Conservation (phyloP, 495 filamentous ascomycete species). For the Hypoxylon intermedium region DNA sequence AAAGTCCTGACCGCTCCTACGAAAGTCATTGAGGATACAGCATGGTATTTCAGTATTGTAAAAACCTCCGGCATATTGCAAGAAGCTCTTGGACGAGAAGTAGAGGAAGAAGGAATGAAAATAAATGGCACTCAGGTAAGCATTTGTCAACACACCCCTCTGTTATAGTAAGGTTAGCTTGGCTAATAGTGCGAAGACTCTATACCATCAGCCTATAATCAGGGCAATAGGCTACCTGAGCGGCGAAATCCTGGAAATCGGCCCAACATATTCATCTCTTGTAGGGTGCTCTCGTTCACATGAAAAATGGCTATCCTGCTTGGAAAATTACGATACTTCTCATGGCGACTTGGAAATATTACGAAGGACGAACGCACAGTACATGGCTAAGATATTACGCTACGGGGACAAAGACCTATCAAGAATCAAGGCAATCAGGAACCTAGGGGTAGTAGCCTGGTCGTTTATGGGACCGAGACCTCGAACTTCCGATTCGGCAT, state of each 20-base stretch:
- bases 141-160: background rate
- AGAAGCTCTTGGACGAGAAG: background rate
- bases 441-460: too few relatives aligned
- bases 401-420: too few relatives aligned
- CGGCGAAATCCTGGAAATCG: background rate
- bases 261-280: background rate
- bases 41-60: background rate
- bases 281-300: background rate
- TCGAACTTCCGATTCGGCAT: too few relatives aligned
- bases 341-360: background rate
- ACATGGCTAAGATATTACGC: too few relatives aligned
- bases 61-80: background rate
- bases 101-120: background rate
- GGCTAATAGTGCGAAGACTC: background rate
- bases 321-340: background rate
- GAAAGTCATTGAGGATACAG: background rate
- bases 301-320: background rate
- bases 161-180: background rate
- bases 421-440: too few relatives aligned
- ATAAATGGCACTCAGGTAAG: background rate
- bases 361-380: background rate
- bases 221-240: slow-evolving; percentile 6
- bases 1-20: too few relatives aligned
- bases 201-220: background rate
- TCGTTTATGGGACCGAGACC: too few relatives aligned